Base-by-base conservation (phyloP, 257 asterid genomes). In the Salvia rosmarinus region DNA sequence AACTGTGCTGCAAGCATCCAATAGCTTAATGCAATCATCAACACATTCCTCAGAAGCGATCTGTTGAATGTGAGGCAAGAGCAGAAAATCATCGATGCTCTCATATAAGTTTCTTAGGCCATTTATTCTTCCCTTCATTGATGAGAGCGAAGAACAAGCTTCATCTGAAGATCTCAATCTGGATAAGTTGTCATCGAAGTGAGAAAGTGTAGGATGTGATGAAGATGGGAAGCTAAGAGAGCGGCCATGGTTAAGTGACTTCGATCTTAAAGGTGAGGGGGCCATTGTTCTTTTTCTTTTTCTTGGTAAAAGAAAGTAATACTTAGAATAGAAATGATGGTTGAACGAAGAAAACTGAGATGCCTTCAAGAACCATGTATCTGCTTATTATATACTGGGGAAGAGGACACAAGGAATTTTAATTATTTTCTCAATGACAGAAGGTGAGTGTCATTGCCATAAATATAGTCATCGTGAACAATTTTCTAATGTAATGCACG, bases 151-250 rank as follows among this genome's bases (percentile, higher is more conserved):
- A 16, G 80, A 61, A n/a, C 79, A 49, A 13, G 77, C 19, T n/a
- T 66, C 75, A 51, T 70, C 74, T 16, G 68, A 71, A 56, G 75
- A 47, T 50, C 54, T 49, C 17, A 81, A 63, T 28, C 34, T 30
- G 43, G 71, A 76, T 50, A 81, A 55, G 54, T 13, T 37, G 2
- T 84, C 76, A 6, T 76, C 64, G 2, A 83, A 78, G 13, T 78
- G 85, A 55, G 70, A 75, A 14, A 79, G 28, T 42, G 78, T 32
- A 1, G 83, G 84, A n/a, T 70, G 80, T 67, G 79, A 76, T 30
- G n/a, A n/a, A 3, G 78, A 70, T 47, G 81, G 84, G 23, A 81
- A 71, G 50, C 86, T 84, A 9, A 82, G 59, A 52, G 84, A 81
- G 51, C 82, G 86, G 59, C 78, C 79, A 32, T 81, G 83, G 19